A percentile compares a stretch with the other conserved stretches of the same genome.
Conservation (phyloP, 805 yeast species). For the Candida ulmi region DNA sequence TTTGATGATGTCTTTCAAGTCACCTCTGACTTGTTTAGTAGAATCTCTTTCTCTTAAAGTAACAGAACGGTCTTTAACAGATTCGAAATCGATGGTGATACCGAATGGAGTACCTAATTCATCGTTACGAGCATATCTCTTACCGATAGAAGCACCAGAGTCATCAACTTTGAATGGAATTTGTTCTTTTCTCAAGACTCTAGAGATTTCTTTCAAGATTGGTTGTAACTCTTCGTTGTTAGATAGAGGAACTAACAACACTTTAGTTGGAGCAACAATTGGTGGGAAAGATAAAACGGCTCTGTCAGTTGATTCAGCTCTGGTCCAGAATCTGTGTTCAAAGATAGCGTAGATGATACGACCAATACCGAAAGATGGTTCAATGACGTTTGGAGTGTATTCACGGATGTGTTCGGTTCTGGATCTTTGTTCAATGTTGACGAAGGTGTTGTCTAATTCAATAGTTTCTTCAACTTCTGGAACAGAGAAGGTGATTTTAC, state of each 20-base stretch:
- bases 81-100: slow-evolving; percentile 92
- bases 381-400: slow-evolving; percentile 94
- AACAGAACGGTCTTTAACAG: slow-evolving; percentile 79
- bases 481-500: slow-evolving; percentile 61
- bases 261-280: slow-evolving; percentile 95
- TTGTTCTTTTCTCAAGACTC: slow-evolving; percentile 68
- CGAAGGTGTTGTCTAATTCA: slow-evolving; percentile 68
- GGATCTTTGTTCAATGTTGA: slow-evolving; percentile 71
- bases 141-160: slow-evolving; percentile 95
- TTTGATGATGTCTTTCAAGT: slow-evolving; percentile 61
- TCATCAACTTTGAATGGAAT: slow-evolving; percentile 96
- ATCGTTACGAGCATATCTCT: slow-evolving; percentile 96
- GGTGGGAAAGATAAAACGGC: slow-evolving; percentile 93
- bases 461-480: slow-evolving; percentile 59
- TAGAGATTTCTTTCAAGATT: slow-evolving; percentile 62
- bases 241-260: slow-evolving; percentile 88
- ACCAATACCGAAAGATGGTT: slow-evolving; percentile 99
- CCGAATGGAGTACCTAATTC: slow-evolving; percentile 99
- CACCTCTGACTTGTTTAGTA: slow-evolving; percentile 94
- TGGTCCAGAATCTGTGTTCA: slow-evolving; percentile 93
- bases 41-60: slow-evolving; percentile 97
- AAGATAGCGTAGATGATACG: slow-evolving; percentile 89
- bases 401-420: slow-evolving; percentile 90
- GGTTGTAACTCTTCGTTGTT: slow-evolving; percentile 77
- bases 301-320: slow-evolving; percentile 87